phyloP scores from a whole-genome alignment of 306 rosid species.

The Cucurbita maxima region DNA sequence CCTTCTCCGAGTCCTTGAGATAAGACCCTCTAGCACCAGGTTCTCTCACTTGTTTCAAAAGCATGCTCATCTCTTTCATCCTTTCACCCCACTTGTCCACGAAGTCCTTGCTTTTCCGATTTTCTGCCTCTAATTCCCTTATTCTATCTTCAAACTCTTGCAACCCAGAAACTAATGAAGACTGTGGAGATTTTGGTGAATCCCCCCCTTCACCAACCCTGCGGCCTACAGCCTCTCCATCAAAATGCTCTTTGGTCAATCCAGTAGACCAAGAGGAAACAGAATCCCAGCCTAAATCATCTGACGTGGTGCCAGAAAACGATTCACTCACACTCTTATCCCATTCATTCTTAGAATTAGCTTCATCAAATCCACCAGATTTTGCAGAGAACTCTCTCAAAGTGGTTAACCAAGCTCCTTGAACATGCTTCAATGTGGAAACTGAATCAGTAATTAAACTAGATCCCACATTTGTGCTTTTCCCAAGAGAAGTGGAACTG shows the following conservation, averaged over 20 bases:
- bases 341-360: conserved; percentile 20
- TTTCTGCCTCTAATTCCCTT: conserved; percentile 38
- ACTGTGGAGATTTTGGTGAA: conserved; percentile 7
- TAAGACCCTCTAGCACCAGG: conserved; percentile 53
- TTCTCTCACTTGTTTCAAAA: conserved; percentile 32
- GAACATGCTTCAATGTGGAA: conserved; percentile 1
- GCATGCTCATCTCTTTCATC: not conserved
- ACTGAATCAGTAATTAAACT: conserved; percentile 1
- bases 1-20: conserved; percentile 77
- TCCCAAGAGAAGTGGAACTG: conserved; percentile 12
- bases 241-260: conserved; percentile 57
- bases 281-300: conserved; percentile 29
- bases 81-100: conserved; percentile 5
- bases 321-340: conserved; percentile 16
- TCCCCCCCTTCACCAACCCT: not conserved
- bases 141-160: conserved; percentile 46
- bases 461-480: conserved; percentile 8
- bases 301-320: conserved; percentile 5
- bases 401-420: conserved; percentile 3
- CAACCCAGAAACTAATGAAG: conserved; percentile 18
- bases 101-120: conserved; percentile 22
- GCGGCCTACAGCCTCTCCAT: conserved; percentile 38
- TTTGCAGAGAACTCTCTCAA: conserved; percentile 19
- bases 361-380: conserved; percentile 23
- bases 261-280: conserved; percentile 63